phyloP scores from a whole-genome alignment of 345 rosid species.

The Arabis hirsuta region DNA sequence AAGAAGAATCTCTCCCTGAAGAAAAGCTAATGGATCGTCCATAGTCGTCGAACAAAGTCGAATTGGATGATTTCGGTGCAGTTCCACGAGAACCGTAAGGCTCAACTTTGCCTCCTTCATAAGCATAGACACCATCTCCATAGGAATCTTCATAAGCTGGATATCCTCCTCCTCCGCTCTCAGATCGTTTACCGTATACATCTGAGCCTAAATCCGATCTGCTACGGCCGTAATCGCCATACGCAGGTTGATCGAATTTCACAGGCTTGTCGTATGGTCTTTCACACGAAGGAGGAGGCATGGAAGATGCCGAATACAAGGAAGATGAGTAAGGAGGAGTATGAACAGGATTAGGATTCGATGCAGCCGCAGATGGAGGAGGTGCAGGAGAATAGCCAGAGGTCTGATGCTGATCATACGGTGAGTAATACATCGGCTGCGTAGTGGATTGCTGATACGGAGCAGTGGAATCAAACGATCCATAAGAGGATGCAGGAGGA shows the following conservation, averaged over 20 bases:
- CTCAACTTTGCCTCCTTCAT: constrained; percentile 83
- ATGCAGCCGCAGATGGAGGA: constrained; percentile 41
- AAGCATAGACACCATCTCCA: constrained; percentile 88
- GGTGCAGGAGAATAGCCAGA: constrained; percentile 46
- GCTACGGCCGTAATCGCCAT: constrained; percentile 49
- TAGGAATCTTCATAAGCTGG: constrained; percentile 58
- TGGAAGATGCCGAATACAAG: constrained; percentile 52
- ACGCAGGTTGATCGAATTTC: constrained; percentile 61
- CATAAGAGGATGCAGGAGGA: constrained; percentile 51
- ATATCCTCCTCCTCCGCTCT: constrained; percentile 48
- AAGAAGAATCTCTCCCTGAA: constrained; percentile 59
- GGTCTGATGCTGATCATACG: constrained; percentile 69
- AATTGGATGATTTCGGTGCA: constrained; percentile 73
- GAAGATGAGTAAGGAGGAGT: constrained; percentile 53
- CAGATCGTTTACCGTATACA: constrained; percentile 64
- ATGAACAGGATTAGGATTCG: constrained; percentile 43
- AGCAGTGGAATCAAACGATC: constrained; percentile 64
- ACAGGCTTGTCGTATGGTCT: constrained; percentile 54
- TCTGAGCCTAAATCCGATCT: constrained; percentile 68
- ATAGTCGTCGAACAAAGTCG: constrained; percentile 84
- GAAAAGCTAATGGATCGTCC: constrained; percentile 75
- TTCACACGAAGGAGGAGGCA: constrained; percentile 52
- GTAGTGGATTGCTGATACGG: constrained; percentile 59
- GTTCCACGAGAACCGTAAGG: constrained; percentile 98
- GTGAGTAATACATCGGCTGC: constrained; percentile 57